Evolutionary conservation across 495 filamentous ascomycete species (phyloP).

Genomic region (Halenospora varia): DNA sequence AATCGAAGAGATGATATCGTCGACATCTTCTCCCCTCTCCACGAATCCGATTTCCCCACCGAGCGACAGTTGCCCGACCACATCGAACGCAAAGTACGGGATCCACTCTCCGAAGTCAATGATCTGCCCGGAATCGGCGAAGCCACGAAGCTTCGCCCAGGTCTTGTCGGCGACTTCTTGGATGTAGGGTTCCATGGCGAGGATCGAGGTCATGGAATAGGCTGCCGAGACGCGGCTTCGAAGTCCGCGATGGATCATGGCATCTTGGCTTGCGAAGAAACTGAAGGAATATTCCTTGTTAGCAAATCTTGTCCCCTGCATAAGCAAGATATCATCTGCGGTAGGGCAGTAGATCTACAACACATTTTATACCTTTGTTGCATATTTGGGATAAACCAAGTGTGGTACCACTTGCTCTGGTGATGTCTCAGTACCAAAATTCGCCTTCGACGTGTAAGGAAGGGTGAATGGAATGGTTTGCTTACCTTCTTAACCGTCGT

Average conservation of each 20-base stretch:
- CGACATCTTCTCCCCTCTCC: constrained; percentile 34
- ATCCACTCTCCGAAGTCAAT: constrained; percentile 28
- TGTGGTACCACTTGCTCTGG: constrained; percentile 8
- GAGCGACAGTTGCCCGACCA: constrained; percentile 39
- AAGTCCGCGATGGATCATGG: neutral
- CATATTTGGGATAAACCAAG: constrained; percentile 31
- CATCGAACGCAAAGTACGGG: constrained; percentile 42
- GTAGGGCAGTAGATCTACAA: constrained; percentile 7
- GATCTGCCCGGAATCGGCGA: neutral
- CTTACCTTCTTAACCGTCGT: constrained; percentile 23
- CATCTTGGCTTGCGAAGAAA: constrained; percentile 5
- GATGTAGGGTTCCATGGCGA: constrained; percentile 9
- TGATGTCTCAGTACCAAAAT: neutral
- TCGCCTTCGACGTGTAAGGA: neutral
- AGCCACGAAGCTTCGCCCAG: constrained; percentile 3
- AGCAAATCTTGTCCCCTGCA: neutral
- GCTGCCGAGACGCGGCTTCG: constrained; percentile 6
- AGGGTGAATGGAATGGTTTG: neutral
- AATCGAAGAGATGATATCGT: constrained; percentile 29
- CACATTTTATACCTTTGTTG: constrained; percentile 27
- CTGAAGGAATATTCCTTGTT: constrained; percentile 5
- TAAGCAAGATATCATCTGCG: neutral
- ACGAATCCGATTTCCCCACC: constrained; percentile 34
- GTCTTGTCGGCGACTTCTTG: constrained; percentile 3
- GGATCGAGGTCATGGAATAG: constrained; percentile 10